Evolutionary conservation across 495 filamentous ascomycete species (phyloP), one percentile per base, ranked within the genome.

Genomic region (Terfezia boudieri): DNA sequence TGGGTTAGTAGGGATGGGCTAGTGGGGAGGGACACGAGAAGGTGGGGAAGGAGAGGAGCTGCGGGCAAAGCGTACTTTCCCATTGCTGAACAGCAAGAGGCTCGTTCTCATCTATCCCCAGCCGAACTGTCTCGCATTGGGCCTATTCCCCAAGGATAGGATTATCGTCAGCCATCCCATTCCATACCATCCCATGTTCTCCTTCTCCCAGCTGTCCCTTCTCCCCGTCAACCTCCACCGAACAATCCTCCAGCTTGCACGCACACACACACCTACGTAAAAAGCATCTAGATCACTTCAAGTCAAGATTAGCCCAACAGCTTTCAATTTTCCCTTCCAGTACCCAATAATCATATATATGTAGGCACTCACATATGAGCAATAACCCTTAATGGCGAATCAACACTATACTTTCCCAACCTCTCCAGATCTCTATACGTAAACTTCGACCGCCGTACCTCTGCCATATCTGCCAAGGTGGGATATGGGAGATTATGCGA

Each of bases 1-100:
- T 8, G 1, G 8, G 35, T 11, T 12, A 2, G 50, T 59, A n/a
- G 58, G 37, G 11, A 9, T 8, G 1, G 8, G 35, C 9, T 12
- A 2, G 50, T 59, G 17, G 58, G 37, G 11, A 9, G 36, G 11
- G 23, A 50, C 17, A 17, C 4, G 41, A 10, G 14, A 48, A 23
- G 9, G 12, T 36, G 16, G 16, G 23, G 37, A 32, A 22, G 26
- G 26, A 2, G 26, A 32, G 26, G 26, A 7, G 26, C 26, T 32
- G 7, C 0, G 26, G 26, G 26, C 26, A 32, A 32, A 32, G 26
- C 54, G 23, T 17, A 55, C 61, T 67, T 51, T 68, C 79, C 79
- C 77, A 85, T 70, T 85, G 82, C 66, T 89, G 87, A n/a, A 98
- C 90, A 2, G 90, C 90, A 36, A 98, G 74, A 7, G 90, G 90